These are phyloP conservation scores for Beauveria caledonica DNA, from an alignment of 2,329 filamentous ascomycete genomes.

Conservation along the genomic window DNA sequence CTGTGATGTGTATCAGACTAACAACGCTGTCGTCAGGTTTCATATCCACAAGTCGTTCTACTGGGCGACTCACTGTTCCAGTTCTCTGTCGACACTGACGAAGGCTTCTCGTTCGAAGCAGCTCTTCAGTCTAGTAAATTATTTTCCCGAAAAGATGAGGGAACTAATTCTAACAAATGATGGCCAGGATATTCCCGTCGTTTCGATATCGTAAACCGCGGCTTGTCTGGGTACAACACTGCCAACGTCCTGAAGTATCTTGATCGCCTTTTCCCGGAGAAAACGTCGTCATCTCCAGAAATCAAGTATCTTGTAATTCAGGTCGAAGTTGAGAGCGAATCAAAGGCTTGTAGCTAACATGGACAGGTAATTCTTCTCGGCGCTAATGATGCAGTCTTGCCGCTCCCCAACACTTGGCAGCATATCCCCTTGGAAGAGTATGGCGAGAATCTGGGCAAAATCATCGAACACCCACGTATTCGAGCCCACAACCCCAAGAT, in stretches of 20 bases:
- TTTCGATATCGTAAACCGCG: constrained; percentile 81
- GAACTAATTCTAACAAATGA: neutral
- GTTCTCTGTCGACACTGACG: constrained; percentile 47
- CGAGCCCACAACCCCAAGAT: constrained; percentile 62
- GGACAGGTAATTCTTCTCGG: constrained; percentile 70
- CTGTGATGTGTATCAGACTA: neutral
- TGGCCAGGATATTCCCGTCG: constrained; percentile 61
- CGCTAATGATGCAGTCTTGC: constrained; percentile 78
- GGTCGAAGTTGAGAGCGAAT: neutral
- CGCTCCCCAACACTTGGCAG: constrained; percentile 55
- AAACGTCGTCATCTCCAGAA: constrained; percentile 45
- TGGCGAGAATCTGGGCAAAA: constrained; percentile 60
- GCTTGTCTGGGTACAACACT: constrained; percentile 81
- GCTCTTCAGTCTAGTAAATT: constrained; percentile 56
- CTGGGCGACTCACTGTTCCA: constrained; percentile 90
- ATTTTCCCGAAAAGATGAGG: neutral
- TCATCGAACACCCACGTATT: constrained; percentile 65
- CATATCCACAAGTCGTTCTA: constrained; percentile 69
- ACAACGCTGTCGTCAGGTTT: constrained; percentile 26
- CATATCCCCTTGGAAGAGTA: constrained; percentile 72
- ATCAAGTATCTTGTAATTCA: constrained; percentile 56
- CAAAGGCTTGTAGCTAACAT: constrained; percentile 15
- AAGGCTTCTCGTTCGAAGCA: constrained; percentile 68
- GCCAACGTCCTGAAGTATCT: constrained; percentile 63
- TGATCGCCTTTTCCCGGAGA: constrained; percentile 61